Evolutionary conservation across 2,329 filamentous ascomycete species (phyloP).

Genomic region (Trichoderma lentiforme): DNA sequence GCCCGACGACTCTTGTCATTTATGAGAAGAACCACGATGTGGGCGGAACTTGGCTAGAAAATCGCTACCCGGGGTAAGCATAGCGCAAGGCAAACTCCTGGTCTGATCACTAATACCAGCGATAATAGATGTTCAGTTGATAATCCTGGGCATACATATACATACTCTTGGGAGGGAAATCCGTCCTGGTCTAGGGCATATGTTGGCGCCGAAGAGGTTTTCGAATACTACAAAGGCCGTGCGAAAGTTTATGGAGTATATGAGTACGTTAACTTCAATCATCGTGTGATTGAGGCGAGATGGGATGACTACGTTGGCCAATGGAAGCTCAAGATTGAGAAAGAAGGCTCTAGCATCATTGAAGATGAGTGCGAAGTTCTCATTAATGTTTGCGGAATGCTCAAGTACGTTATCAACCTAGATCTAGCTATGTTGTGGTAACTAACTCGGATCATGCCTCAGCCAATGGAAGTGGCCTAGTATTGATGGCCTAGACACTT

Average conservation of each 20-base stretch:
- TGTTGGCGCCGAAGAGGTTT: neutral
- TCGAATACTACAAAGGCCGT: neutral
- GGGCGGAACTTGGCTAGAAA: neutral
- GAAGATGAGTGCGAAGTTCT: neutral
- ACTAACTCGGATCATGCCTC: neutral
- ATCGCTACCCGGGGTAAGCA: neutral
- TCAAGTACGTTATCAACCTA: neutral
- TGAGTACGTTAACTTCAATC: neutral
- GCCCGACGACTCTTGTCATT: neutral
- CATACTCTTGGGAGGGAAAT: neutral
- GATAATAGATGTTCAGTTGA: neutral
- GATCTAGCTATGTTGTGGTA: neutral
- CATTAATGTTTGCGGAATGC: neutral
- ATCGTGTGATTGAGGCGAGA: neutral
- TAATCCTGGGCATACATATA: neutral
- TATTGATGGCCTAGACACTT: neutral
- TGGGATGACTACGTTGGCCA: neutral
- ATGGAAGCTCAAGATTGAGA: neutral
- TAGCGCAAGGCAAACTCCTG: too few species aligned
- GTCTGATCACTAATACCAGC: neutral
- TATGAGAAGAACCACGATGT: neutral
- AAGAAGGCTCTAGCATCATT: neutral
- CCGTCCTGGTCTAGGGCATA: neutral
- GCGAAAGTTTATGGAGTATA: neutral
- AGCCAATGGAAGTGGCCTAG: neutral